Conservation (phyloP, 2,329 filamentous ascomycete species). For the Cytospora paraplurivora region DNA sequence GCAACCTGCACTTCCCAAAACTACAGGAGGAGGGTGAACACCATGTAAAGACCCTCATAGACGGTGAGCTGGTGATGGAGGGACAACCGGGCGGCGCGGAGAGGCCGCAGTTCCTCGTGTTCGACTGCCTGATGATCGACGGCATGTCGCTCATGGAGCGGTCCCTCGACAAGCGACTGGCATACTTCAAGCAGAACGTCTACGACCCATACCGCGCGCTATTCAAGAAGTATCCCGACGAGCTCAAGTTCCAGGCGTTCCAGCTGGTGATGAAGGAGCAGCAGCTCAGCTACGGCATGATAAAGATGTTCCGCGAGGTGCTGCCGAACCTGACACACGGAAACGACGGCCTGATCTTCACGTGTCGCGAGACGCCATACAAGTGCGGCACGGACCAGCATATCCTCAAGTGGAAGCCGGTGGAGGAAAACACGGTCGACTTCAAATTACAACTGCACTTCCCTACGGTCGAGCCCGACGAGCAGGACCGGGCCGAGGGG, state of each 20-base stretch:
- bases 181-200: conserved; percentile 78
- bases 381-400: conserved; percentile 87
- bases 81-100: conserved; percentile 65
- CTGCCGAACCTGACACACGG: conserved; percentile 85
- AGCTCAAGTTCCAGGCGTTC: conserved; percentile 73
- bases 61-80: conserved; percentile 92
- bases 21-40: conserved; percentile 66
- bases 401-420: conserved; percentile 98
- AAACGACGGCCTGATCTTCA: conserved; percentile 97
- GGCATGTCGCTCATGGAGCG: conserved; percentile 73
- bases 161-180: conserved; percentile 84
- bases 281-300: conserved; percentile 84
- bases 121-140: conserved; percentile 87
- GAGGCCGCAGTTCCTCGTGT: conserved; percentile 84
- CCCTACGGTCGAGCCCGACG: conserved; percentile 68
- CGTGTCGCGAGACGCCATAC: conserved; percentile 86
- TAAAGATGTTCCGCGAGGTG: conserved; percentile 88
- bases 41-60: conserved; percentile 80
- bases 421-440: conserved; percentile 92
- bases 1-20: conserved; percentile 77
- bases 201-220: conserved; percentile 69
- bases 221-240: conserved; percentile 66
- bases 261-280: conserved; percentile 85
- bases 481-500: conserved; percentile 67
- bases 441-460: conserved; percentile 82